Base-by-base conservation (phyloP, 83 land plant genomes). In the Picea mariana region DNA sequence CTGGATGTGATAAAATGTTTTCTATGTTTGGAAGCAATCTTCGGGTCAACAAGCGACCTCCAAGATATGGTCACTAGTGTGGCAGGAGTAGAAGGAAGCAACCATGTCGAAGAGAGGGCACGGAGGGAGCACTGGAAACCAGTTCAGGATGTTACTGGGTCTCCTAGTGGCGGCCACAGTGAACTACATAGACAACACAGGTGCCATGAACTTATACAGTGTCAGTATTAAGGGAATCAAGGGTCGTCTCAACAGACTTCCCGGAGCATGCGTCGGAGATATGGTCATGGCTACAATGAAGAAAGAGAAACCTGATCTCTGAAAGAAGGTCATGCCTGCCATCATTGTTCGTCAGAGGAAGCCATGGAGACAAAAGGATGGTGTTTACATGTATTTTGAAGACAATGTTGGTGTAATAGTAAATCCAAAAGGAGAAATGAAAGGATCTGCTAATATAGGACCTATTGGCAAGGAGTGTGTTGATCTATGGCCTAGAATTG, bases 321-420 rank as follows among this genome's bases (percentile, higher is more conserved):
- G 87, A 61, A 87, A 87, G 87, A 89, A 89, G 85, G 91, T 89
- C 64, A 88, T 89, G 89, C 91, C 91, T 6, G 91, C 89, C 0
- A 88, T 89, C 44, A 86, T 89, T 26, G 86, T 88, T 34, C 79
- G 90, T 24, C 90, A 88, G 73, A 65, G 91, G 67, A 89, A 89
- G 90, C 91, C 91, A 0, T 89, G 87, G 87, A 77, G 91, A 58
- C 83, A 89, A 87, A 89, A 89, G 86, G 90, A 88, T 61, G 90
- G 91, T 1, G 91, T 89, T 69, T 69, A 69, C 49, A 69, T 69
- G 75, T 69, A 69, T 34, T 69, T 69, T 69, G 75, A 69, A 69
- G 52, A 80, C 75, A 80, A 84, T 81, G 86, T 79, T 73, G 86
- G 86, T 1, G 77, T 84, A 9, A 80, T 84, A 38, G 87, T 85